phyloP scores from a whole-genome alignment of 2,329 filamentous ascomycete genomes.

The Huntiella decipiens region DNA sequence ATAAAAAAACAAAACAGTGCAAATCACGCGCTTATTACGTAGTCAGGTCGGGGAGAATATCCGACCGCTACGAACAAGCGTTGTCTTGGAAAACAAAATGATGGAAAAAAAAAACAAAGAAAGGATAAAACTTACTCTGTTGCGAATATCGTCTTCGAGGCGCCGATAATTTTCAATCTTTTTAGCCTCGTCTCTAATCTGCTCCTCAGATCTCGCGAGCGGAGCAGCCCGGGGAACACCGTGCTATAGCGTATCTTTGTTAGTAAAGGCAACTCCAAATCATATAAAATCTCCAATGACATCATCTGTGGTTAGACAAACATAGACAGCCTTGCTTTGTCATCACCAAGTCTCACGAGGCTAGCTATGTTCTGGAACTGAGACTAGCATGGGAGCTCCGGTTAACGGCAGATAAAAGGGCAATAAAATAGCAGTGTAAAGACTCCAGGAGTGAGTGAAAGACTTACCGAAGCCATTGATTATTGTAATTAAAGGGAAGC shows the following conservation, averaged over 20 bases:
- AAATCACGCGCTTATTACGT: not conserved
- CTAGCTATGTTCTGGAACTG: not conserved
- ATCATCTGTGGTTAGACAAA: not conserved
- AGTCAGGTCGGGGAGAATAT: not conserved
- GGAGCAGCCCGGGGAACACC: constrained; percentile 54
- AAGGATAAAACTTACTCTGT: constrained; percentile 31
- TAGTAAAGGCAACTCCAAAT: not conserved
- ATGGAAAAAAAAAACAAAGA: not conserved
- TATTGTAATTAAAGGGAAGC: too few species aligned
- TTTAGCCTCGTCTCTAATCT: constrained; percentile 49
- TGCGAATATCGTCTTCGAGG: constrained; percentile 47
- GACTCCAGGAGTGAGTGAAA: too few species aligned
- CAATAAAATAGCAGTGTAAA: not conserved
- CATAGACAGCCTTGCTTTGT: not conserved
- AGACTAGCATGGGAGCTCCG: not conserved
- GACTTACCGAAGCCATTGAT: too few species aligned
- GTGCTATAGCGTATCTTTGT: constrained; percentile 36
- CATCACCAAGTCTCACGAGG: not conserved
- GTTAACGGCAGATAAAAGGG: not conserved
- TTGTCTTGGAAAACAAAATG: not conserved
- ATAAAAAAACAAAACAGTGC: not conserved
- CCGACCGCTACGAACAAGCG: not conserved
- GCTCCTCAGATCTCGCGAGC: constrained; percentile 41
- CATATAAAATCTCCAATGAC: not conserved
- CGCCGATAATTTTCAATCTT: constrained; percentile 60